These are phyloP conservation scores for Candida tibetensis DNA, from an alignment of 805 yeast genomes.

Conservation along the genomic window DNA sequence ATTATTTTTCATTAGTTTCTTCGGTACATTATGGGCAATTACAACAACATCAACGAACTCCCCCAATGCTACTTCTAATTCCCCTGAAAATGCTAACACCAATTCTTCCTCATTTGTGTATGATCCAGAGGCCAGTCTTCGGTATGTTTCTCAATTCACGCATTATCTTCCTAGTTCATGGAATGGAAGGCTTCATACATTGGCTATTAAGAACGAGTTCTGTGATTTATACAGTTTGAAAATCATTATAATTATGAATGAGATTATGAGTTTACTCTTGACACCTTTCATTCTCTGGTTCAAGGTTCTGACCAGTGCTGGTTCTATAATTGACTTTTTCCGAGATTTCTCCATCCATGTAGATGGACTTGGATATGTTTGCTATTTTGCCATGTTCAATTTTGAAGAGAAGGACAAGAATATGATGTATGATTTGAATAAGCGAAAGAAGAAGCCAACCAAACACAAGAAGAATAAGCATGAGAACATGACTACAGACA, in stretches of 20 bases:
- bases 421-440: constrained; percentile 36
- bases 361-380: constrained; percentile 93
- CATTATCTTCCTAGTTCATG: constrained; percentile 87
- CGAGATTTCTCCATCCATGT: constrained; percentile 86
- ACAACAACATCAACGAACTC: constrained; percentile 59
- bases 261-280: constrained; percentile 73
- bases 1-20: constrained; percentile 79
- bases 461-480: constrained; percentile 11
- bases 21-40: constrained; percentile 87
- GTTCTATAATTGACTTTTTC: constrained; percentile 82
- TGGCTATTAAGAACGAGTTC: constrained; percentile 79
- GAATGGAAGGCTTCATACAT: constrained; percentile 83
- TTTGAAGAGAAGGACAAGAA: constrained; percentile 57
- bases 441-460: constrained; percentile 14
- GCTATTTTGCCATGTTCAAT: constrained; percentile 91
- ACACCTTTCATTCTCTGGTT: constrained; percentile 92
- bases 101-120: constrained; percentile 50
- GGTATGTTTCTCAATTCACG: constrained; percentile 79
- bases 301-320: constrained; percentile 69
- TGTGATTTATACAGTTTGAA: constrained; percentile 74
- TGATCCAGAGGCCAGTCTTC: constrained; percentile 87
- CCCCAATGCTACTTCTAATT: constrained; percentile 16
- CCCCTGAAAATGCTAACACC: constrained; percentile 24
- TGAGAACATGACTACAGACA: constrained; percentile 3
- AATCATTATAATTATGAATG: constrained; percentile 67